Base-by-base conservation (phyloP, 192 early-diverging fungal genomes). In the Coemansia brasiliensis region DNA sequence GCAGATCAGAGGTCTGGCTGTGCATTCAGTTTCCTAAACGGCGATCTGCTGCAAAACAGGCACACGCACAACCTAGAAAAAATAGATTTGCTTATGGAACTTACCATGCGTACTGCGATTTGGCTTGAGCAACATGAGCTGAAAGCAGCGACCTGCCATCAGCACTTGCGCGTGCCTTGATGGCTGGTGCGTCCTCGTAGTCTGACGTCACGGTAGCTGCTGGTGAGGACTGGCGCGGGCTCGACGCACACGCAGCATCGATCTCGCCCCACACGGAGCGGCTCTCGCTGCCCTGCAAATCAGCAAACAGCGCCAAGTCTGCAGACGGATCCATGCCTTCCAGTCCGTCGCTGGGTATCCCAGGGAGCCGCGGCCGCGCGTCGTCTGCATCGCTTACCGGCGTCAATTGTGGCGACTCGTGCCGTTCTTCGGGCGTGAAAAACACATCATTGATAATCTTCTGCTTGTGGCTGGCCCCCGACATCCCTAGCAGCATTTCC, bases 401-500 rank as follows among this genome's bases (percentile, higher is more conserved):
- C 11, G 75, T 79, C 49, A 79, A 62, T 39, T 67, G 64, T 37
- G 75, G 69, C 48, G 75, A 65, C 39, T 64, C 61, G 50, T 58
- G 65, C 41, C 69, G 75, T 51, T 79, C 64, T 29, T 79, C 75
- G 17, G 69, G 69, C 16, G 75, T 79, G 42, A 79, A 71, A 22
- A 79, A 79, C 54, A 79, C 75, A 25, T 79, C 75, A 62, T 79
- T 79, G 54, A 79, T 79, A 9, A 79, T 72, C 42, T 72, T 79
- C 50, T 53, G 65, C 58, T 62, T 59, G 41, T 62, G 52, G 54
- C 16, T 59, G 29, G 74, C 43, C 40, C 25, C 46, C 9, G 56
- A 21, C 58, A 79, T 69, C 1, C 69, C 61, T 20, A 79, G 51
- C 16, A 79, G 69, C 41, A 72, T 39, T 35, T 79, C 75, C 51